phyloP scores from a whole-genome alignment of 1,284 basidiomycete species.

The Sporisorium exsertum region DNA sequence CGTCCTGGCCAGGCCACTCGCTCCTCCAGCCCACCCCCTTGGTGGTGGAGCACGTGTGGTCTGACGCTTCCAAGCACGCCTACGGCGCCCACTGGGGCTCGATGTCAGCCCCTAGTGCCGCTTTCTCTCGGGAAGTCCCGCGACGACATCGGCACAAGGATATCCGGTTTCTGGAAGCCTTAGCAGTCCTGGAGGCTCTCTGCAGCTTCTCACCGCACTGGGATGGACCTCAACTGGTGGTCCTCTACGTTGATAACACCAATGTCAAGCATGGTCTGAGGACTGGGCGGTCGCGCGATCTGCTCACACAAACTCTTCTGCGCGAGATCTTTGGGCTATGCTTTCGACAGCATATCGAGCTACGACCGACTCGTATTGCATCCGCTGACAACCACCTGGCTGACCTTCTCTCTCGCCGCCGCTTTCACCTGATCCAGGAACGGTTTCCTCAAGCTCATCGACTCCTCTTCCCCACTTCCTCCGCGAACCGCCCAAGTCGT shows the following conservation, averaged over 20 bases:
- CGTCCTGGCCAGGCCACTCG: too few relatives aligned
- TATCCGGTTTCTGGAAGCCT: slow-evolving; percentile 9
- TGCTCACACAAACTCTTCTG: background rate
- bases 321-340: slow-evolving; percentile 3
- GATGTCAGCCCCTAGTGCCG: too few relatives aligned
- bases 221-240: background rate
- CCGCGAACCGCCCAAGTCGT: too few relatives aligned
- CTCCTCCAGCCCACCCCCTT: too few relatives aligned
- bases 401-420: slow-evolving; percentile 2
- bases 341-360: background rate
- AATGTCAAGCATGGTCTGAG: slow-evolving; percentile 3
- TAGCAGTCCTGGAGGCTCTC: slow-evolving; percentile 1
- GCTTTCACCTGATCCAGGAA: background rate
- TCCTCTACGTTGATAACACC: background rate
- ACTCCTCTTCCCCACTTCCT: too few relatives aligned
- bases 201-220: background rate
- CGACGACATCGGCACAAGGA: background rate
- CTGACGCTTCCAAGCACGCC: too few relatives aligned
- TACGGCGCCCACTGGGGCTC: too few relatives aligned
- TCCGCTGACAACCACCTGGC: slow-evolving; percentile 2
- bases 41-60: too few relatives aligned
- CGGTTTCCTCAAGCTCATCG: too few relatives aligned
- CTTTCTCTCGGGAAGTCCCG: background rate
- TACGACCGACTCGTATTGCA: background rate
- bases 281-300: background rate